Evolutionary conservation across 169 alveolate species (phyloP).

Genomic region (Ichthyophthirius multifiliis): DNA sequence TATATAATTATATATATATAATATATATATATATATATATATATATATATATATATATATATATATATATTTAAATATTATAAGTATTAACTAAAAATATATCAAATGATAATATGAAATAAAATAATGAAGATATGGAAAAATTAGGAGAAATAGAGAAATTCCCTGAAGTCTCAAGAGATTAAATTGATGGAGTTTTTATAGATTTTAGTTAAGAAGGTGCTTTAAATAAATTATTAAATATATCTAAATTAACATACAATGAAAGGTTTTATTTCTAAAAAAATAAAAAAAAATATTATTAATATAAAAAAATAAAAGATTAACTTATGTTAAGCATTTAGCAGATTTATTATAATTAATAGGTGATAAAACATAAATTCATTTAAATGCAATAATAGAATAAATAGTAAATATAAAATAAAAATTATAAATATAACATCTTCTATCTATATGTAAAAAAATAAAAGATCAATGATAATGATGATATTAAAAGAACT

Average conservation of each 20-base stretch:
- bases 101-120: no score
- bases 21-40: no score
- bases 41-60: no score
- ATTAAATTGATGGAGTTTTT: background rate
- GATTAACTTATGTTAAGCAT: constrained; percentile 28
- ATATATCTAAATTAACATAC: background rate
- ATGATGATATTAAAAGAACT: background rate
- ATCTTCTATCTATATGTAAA: no score
- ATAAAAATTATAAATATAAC: no score
- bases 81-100: no score
- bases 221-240: background rate
- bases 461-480: constrained; percentile 2
- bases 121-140: no score
- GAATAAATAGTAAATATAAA: background rate
- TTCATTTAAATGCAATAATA: background rate
- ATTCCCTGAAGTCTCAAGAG: background rate
- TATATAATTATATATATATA: no score
- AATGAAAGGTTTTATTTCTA: background rate
- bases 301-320: background rate
- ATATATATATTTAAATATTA: no score
- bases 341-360: constrained; percentile 18
- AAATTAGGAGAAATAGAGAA: background rate
- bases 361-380: constrained; percentile 2
- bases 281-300: background rate
- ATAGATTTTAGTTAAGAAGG: background rate